Base-by-base conservation (phyloP, 2,329 filamentous ascomycete genomes). In the Arthroderma uncinatum region DNA sequence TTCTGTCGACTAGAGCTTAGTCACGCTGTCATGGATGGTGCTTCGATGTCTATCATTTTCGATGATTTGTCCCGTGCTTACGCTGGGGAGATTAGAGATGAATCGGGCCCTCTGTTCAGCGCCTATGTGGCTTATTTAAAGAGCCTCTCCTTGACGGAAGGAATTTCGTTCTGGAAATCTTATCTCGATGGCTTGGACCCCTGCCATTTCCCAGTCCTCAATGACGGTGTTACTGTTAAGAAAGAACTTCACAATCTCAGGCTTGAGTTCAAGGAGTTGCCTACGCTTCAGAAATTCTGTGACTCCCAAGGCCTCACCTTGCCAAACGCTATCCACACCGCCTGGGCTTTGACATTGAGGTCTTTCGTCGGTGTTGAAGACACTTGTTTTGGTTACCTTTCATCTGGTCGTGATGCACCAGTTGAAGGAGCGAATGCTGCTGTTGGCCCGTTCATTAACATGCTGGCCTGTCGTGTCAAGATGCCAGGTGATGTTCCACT, bases 361-460 rank as follows among this genome's bases (percentile, higher is more conserved):
- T 74, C 74, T 33, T 71, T 79, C 62, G 82, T 82, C 0, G 76
- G 89, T 6, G 89, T 89, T 0, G 73, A 93, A 16, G 80, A 96
- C 12, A 60, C 76, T 10, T 64, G 63, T 30, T 64, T 64, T 52
- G 62, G 62, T 7, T 64, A 64, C 36, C 55, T 64, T 30, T 60
- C 62, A 1, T 62, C 63, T 5, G 63, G 61, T 1, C 62, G 63
- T 25, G 62, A 64, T 34, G 58, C 62, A 0, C 63, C 63, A 0
- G 57, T 64, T 39, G 37, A 57, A 6, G 62, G 59, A 0, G 61
- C 63, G 12, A 54, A 60, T 23, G 53, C 59, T n/a, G 61, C 62
- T n/a, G 61, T 64, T 19, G 63, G 63, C 4, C 62, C 62, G 1
- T 64, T 64, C 37, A 64, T 64, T 34, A 63, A 64, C 34, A 64